Percentiles rank a stretch among this genome's conserved stretches.
Evolutionary conservation across 768 basidiomycete genomes (phyloP).

Genomic region (Leucocoprinus birnbaumii): DNA sequence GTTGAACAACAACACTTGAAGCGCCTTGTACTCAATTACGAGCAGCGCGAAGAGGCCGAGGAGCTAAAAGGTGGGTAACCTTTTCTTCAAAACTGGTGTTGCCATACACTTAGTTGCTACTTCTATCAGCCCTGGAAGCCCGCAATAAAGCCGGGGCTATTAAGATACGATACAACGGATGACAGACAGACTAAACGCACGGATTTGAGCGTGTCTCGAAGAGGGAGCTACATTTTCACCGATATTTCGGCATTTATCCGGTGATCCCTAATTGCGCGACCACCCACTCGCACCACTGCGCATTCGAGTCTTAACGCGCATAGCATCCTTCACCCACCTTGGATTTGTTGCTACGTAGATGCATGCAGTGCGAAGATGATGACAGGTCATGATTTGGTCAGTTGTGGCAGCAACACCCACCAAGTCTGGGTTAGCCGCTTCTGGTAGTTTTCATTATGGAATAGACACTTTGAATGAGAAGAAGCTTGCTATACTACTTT

Average conservation of each 20-base stretch:
- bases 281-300: not conserved
- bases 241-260: slow-evolving; percentile 1
- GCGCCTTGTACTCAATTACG: slow-evolving; percentile 88
- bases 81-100: not conserved
- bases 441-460: not conserved
- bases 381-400: not conserved
- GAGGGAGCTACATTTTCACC: not conserved
- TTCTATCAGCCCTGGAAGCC: slow-evolving; percentile 56
- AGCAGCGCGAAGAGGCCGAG: slow-evolving; percentile 85
- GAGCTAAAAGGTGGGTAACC: slow-evolving; percentile 62
- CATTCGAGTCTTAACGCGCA: not conserved
- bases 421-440: not conserved
- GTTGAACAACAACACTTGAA: slow-evolving; percentile 98
- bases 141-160: slow-evolving; percentile 65
- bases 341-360: not conserved
- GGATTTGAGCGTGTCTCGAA: not conserved
- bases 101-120: not conserved
- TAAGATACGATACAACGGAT: slow-evolving; percentile 79
- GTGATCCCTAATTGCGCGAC: not conserved
- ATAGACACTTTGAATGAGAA: not conserved
- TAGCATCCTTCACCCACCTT: not conserved
- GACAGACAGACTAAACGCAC: slow-evolving; percentile 17
- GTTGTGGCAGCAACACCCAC: not conserved
- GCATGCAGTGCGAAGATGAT: not conserved
- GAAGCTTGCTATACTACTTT: not conserved